Evolutionary conservation across 768 basidiomycete genomes (phyloP).

Genomic region (Boletus vinaceobasis): DNA sequence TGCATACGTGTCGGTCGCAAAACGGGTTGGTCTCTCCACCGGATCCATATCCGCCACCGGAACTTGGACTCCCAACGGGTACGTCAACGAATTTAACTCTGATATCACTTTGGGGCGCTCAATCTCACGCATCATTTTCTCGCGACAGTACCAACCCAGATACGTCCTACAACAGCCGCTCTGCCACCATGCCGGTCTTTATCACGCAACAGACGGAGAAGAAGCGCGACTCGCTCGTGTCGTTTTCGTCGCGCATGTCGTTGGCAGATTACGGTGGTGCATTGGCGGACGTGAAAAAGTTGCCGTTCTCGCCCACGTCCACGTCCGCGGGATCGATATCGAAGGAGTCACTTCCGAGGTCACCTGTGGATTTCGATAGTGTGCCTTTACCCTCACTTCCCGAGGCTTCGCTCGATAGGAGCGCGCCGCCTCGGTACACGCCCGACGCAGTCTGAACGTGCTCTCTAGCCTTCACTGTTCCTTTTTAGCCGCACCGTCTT

Average conservation of each 20-base stretch:
- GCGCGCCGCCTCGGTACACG: conserved; percentile 22
- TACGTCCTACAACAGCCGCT: conserved; percentile 19
- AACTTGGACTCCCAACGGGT: conserved; percentile 26
- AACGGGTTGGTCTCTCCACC: conserved; percentile 32
- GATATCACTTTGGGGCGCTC: neutral
- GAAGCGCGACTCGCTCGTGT: conserved; percentile 48
- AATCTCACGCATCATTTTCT: neutral
- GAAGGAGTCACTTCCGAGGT: conserved; percentile 25
- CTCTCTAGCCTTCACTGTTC: neutral
- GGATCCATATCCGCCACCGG: conserved; percentile 11
- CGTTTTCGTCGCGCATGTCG: conserved; percentile 44
- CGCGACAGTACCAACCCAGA: conserved; percentile 22
- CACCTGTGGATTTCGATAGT: conserved; percentile 16
- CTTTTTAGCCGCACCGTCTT: no score
- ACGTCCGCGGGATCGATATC: conserved; percentile 23
- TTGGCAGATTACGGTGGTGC: conserved; percentile 38
- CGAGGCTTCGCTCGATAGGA: conserved; percentile 11
- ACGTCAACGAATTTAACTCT: conserved; percentile 9
- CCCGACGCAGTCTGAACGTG: conserved; percentile 18
- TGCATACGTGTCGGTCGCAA: conserved; percentile 37
- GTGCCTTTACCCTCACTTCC: conserved; percentile 19
- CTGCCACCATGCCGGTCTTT: conserved; percentile 39
- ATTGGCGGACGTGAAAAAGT: conserved; percentile 26
- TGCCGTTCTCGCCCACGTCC: conserved; percentile 18
- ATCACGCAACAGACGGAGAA: conserved; percentile 43